Percentiles rank a stretch among this genome's conserved stretches.
phyloP scores from a whole-genome alignment of 192 early-diverging fungal species.

The Cetraspora pellucida region DNA sequence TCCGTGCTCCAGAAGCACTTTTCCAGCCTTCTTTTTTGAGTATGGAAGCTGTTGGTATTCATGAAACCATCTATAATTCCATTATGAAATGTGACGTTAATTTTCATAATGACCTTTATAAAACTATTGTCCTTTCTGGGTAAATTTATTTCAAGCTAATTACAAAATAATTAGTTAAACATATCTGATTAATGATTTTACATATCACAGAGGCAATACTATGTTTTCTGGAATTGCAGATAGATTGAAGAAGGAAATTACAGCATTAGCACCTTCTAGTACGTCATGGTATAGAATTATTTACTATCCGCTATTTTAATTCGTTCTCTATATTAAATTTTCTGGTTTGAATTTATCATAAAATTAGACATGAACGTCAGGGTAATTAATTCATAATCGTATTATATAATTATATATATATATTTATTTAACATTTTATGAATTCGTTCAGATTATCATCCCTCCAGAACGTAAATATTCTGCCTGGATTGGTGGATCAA shows the following conservation, averaged over 20 bases:
- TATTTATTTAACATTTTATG: not conserved
- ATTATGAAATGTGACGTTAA: conserved; percentile 98
- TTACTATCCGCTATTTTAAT: not conserved
- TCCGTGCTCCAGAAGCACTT: conserved; percentile 95
- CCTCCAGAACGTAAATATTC: conserved; percentile 99
- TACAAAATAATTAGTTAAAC: not conserved
- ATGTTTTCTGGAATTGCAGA: conserved; percentile 98
- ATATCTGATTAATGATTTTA: not conserved
- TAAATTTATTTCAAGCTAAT: not conserved
- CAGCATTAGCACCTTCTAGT: conserved; percentile 89
- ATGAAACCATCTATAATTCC: conserved; percentile 95
- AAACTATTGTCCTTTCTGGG: conserved; percentile 93
- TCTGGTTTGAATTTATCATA: not conserved
- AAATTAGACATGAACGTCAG: conserved; percentile 30
- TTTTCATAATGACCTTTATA: conserved; percentile 94
- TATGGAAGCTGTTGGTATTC: conserved; percentile 90
- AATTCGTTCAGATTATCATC: conserved; percentile 89
- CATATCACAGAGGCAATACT: conserved; percentile 76
- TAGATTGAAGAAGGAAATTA: conserved; percentile 98
- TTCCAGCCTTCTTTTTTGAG: conserved; percentile 96
- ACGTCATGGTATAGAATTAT: conserved; percentile 63
- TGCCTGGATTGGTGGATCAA: conserved; percentile 99
- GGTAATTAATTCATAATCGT: not conserved
- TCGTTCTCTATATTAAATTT: not conserved
- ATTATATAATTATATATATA: not conserved